Conservation (phyloP, 768 basidiomycete genomes). For the Termitomyces sp. region DNA sequence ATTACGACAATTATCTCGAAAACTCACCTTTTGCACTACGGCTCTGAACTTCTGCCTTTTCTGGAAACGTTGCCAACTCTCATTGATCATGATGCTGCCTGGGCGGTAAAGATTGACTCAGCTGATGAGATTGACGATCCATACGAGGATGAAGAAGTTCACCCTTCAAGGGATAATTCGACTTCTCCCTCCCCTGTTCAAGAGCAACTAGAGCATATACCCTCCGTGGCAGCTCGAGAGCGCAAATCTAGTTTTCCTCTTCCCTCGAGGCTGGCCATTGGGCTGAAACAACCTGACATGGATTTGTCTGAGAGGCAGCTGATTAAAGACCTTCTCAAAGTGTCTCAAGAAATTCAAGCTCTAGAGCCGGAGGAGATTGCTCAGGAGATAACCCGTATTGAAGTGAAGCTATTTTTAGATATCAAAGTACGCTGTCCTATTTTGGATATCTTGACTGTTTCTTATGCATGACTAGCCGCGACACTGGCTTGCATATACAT, state of each 20-base stretch:
- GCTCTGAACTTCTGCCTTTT: conserved; percentile 77
- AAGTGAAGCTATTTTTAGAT: conserved; percentile 60
- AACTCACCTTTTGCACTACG: conserved; percentile 80
- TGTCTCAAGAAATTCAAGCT: conserved; percentile 51
- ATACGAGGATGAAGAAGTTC: conserved; percentile 51
- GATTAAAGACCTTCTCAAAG: conserved; percentile 54
- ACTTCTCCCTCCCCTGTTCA: conserved; percentile 17
- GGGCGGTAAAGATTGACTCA: conserved; percentile 62
- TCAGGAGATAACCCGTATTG: conserved; percentile 77
- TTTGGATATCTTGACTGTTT: conserved; percentile 3
- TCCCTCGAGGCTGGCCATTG: conserved; percentile 32
- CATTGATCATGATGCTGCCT: conserved; percentile 62
- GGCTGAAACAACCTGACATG: conserved; percentile 22
- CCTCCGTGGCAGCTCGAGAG: conserved; percentile 38
- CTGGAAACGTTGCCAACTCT: conserved; percentile 59
- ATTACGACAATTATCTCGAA: conserved; percentile 77
- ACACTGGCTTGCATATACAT: conserved; percentile 80
- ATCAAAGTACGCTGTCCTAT: conserved; percentile 55
- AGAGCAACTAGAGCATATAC: conserved; percentile 15
- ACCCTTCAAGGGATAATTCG: conserved; percentile 12
- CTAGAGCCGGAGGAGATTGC: conserved; percentile 67
- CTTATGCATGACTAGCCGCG: conserved; percentile 51
- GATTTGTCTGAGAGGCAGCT: conserved; percentile 50
- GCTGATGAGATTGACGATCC: conserved; percentile 60
- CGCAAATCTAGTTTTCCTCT: conserved; percentile 68